Evolutionary conservation across 2,329 filamentous ascomycete species (phyloP).

Genomic region (Colletotrichum lindemuthianum): DNA sequence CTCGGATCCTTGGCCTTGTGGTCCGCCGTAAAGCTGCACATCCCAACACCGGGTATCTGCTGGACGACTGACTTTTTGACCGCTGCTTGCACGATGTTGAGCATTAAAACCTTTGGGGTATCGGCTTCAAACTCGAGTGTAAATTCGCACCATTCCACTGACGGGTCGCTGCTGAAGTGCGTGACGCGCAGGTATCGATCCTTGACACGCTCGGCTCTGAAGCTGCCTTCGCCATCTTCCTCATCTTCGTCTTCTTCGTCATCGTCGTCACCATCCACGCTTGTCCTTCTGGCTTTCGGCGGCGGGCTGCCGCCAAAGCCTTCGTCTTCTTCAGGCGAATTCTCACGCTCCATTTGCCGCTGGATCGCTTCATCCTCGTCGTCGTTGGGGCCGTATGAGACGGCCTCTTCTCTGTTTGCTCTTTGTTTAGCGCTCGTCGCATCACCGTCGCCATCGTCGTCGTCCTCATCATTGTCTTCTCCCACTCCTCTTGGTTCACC

Average conservation of each 20-base stretch:
- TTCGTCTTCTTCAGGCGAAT: constrained; percentile 61
- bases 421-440: constrained; percentile 78
- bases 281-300: constrained; percentile 40
- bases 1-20: constrained; percentile 62
- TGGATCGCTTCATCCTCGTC: constrained; percentile 87
- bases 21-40: constrained; percentile 73
- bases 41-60: constrained; percentile 80
- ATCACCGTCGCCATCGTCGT: constrained; percentile 82
- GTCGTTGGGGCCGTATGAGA: constrained; percentile 92
- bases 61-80: constrained; percentile 85
- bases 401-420: constrained; percentile 80
- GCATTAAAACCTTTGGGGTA: constrained; percentile 91
- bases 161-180: constrained; percentile 82
- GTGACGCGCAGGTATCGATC: constrained; percentile 73
- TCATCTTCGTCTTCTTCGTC: constrained; percentile 54
- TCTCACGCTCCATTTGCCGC: constrained; percentile 68
- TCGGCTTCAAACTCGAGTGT: constrained; percentile 83
- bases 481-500: constrained; percentile 54
- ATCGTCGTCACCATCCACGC: constrained; percentile 50
- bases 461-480: constrained; percentile 72
- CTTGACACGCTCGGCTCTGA: constrained; percentile 72
- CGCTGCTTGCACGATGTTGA: constrained; percentile 86
- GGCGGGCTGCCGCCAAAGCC: constrained; percentile 61
- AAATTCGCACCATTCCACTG: constrained; percentile 80
- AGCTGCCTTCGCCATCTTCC: constrained; percentile 51